phyloP scores from a whole-genome alignment of 306 rosid genomes.

The Rubus parviflorus region DNA sequence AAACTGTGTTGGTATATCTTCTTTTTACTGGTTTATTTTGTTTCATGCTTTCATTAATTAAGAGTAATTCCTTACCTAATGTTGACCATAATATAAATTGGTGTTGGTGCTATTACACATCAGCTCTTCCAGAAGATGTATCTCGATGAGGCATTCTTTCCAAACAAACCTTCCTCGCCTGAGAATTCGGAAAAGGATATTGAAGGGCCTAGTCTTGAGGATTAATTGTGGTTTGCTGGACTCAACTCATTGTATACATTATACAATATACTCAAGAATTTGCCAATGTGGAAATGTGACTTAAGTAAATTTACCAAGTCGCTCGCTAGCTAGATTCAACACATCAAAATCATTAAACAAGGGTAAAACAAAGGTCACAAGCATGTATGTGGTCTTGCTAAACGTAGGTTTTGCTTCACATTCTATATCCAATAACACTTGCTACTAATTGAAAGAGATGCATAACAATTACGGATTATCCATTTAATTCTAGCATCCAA shows the following conservation, averaged over 20 bases:
- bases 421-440: too few relatives aligned
- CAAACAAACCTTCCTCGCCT: conserved; percentile 24
- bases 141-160: conserved; percentile 41
- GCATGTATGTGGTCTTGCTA: too few relatives aligned
- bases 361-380: too few relatives aligned
- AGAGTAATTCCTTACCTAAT: not conserved
- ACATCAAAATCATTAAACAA: too few relatives aligned
- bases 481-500: too few relatives aligned
- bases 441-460: too few relatives aligned
- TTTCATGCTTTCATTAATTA: not conserved
- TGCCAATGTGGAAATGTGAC: conserved; percentile 3
- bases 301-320: not conserved
- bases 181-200: conserved; percentile 21
- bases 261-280: not conserved
- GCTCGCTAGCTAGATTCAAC: too few relatives aligned
- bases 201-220: conserved; percentile 18
- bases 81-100: not conserved
- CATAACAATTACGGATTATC: too few relatives aligned
- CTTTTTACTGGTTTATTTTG: not conserved
- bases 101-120: conserved; percentile 10
- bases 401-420: too few relatives aligned
- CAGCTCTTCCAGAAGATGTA: conserved; percentile 45
- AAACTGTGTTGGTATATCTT: conserved; percentile 51
- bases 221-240: not conserved
- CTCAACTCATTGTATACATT: not conserved